Conservation (phyloP, 306 rosid genomes). For the Dryas alaskensis region DNA sequence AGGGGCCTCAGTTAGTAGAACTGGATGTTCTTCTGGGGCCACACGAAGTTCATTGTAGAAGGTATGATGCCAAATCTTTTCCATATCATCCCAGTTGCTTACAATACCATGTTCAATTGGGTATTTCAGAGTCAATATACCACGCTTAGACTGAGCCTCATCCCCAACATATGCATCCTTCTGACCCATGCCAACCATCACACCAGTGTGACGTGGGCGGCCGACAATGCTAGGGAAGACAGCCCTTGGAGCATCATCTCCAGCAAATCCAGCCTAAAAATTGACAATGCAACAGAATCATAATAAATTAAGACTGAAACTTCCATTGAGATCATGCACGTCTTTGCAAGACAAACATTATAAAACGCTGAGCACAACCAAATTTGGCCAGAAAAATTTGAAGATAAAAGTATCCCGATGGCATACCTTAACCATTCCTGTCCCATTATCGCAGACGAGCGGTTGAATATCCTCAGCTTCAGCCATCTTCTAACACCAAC, state of each 20-base stretch:
- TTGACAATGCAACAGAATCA: conserved; percentile 12
- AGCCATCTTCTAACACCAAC: conserved; percentile 57
- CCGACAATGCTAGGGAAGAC: conserved; percentile 92
- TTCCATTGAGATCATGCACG: not conserved
- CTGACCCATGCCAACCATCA: conserved; percentile 96
- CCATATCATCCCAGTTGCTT: conserved; percentile 97
- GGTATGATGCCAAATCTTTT: conserved; percentile 90
- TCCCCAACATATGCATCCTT: conserved; percentile 93
- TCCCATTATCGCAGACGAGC: conserved; percentile 88
- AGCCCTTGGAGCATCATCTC: conserved; percentile 96
- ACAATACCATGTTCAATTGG: conserved; percentile 94
- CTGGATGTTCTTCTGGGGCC: conserved; percentile 89
- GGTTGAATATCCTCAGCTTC: conserved; percentile 90
- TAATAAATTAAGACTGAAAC: not conserved
- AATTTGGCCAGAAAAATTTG: not conserved
- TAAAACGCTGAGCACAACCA: not conserved
- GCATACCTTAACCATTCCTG: conserved; percentile 88
- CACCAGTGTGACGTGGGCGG: conserved; percentile 90
- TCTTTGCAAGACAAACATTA: not conserved
- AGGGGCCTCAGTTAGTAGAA: conserved; percentile 88
- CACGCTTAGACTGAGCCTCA: conserved; percentile 88
- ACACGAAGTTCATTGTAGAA: conserved; percentile 88
- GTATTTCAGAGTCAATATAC: conserved; percentile 76
- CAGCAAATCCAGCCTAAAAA: conserved; percentile 88
- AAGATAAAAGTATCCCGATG: conserved; percentile 3